Evolutionary conservation across 1,139 yeast genomes (phyloP), one percentile per base, ranked within the genome.

Genomic region (Suhomyces bolitotheri): DNA sequence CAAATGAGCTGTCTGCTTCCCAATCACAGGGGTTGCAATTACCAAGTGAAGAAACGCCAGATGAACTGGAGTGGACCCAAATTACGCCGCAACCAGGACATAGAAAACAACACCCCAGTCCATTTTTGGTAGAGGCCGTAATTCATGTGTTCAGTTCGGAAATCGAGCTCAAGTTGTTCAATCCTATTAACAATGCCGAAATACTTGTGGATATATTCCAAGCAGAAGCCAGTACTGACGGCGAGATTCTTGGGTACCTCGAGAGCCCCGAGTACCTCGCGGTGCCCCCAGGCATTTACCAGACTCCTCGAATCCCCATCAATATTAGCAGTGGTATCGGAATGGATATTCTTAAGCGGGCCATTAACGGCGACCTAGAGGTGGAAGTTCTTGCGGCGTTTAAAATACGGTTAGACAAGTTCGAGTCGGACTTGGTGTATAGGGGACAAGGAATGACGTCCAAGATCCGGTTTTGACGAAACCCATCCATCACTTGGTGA

Each of bases 61-160:
- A 13, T 25, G 19, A n/a, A 10, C 20, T 11, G n/a, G 24, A 25
- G 21, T 24, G 27, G 25, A 10, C 6, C 12, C 7, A 11, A 3
- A 22, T 13, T 16, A 12, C 16, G 7, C 10, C 11, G 13, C 15
- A 15, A 5, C 6, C 22, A 7, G 10, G 13, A 3, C 22, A 22
- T 6, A 22, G 27, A 17, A 14, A 16, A 8, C 16, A 29, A 13
- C 32, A 25, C 25, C 46, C 49, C 21, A 40, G 55, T 43, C 50
- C 57, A 7, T 72, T 73, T 39, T 48, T 77, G 7, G 36, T 71
- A 3, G 71, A 65, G 6, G 64, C 77, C 1, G 71, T 71, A 0
- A 69, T 78, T 53, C 82, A 78, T 53, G 44, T 78, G 3, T 53
- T 78, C 46, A 60, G 71, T 2, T 72, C 80, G 0, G 78, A 76